Base-by-base conservation (phyloP, 202 grass and related monocot species). In the Setaria italica region DNA sequence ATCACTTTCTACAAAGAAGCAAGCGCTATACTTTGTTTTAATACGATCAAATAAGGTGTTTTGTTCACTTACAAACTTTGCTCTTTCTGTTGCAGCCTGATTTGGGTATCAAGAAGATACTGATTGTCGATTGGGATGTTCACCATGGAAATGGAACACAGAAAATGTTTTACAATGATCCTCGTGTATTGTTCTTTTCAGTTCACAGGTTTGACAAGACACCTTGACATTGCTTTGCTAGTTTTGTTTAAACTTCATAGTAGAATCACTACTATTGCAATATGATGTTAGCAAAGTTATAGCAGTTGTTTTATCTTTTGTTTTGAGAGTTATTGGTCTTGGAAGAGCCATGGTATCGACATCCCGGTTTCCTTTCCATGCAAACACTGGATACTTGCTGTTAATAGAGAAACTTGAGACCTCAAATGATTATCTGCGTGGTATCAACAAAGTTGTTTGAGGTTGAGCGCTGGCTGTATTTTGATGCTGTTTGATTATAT, bases 121-220 rank as follows among this genome's bases (percentile, higher is more conserved):
- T 99, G 81, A 94, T 99, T 66, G 93, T 96, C 8, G 96, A 99
- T 86, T 99, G 96, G 96, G 96, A 99, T 89, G 90, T 99, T 82
- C 96, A 99, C 84, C 93, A 96, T 78, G 96, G 96, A 67, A 99
- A 96, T 79, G 96, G 91, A 67, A 99, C 96, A 60, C 96, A 96
- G 70, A 96, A 96, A 60, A 91, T 90, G 75, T 99, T 99, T 76
- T 99, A 99, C 74, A 69, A 80, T 9, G 96, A 99, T 47, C 83
- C 93, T 88, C 91, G 90, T 48, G 91, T 99, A 72, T 82, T 99
- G 77, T 99, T 96, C 92, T 96, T 96, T 82, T 99, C 96, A 80
- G 93, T 99, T 89, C 96, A 99, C 80, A 95, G 96, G 93, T 99
- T 89, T 53, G 62, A n/a, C 19, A 34, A 9, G 25, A 66, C 80